phyloP scores from a whole-genome alignment of 345 rosid genomes.

The Erysimum cheiranthoides region DNA sequence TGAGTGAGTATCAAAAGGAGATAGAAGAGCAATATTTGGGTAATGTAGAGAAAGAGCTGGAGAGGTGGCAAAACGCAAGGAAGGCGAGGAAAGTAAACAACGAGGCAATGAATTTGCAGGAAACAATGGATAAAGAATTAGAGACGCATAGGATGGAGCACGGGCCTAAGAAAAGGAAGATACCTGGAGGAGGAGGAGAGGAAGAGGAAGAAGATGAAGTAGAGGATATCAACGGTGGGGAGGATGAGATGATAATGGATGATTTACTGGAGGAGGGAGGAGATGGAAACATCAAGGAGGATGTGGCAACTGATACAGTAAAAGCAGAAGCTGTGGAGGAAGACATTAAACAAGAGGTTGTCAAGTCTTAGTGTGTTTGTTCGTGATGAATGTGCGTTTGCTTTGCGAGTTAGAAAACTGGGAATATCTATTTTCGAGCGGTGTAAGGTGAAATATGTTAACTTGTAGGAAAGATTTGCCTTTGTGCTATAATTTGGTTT shows the following conservation, averaged over 20 bases:
- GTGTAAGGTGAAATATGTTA: constrained; percentile 13
- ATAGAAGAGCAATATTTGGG: constrained; percentile 66
- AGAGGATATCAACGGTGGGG: constrained; percentile 85
- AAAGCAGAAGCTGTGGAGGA: constrained; percentile 50
- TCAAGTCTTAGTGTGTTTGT: constrained; percentile 29
- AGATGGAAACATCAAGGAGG: constrained; percentile 59
- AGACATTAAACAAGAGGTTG: constrained; percentile 35
- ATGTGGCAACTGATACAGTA: constrained; percentile 39
- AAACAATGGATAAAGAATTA: constrained; percentile 96
- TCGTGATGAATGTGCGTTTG: constrained; percentile 18
- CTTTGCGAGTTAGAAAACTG: constrained; percentile 30
- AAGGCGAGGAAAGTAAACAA: constrained; percentile 65
- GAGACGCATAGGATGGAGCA: constrained; percentile 94
- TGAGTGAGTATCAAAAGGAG: constrained; percentile 82
- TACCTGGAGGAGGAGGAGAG: constrained; percentile 67
- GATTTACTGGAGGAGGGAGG: constrained; percentile 74
- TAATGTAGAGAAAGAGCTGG: constrained; percentile 89
- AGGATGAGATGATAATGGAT: constrained; percentile 89
- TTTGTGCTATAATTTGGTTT: constrained; percentile 18
- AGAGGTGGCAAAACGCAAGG: constrained; percentile 95
- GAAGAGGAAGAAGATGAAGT: constrained; percentile 92
- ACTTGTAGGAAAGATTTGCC: constrained; percentile 33
- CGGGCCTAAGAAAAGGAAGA: constrained; percentile 91
- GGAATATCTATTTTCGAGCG: not conserved
- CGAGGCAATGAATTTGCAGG: constrained; percentile 72